Base-by-base conservation (phyloP, 2,329 filamentous ascomycete species). In the Paramyrothecium roridum region DNA sequence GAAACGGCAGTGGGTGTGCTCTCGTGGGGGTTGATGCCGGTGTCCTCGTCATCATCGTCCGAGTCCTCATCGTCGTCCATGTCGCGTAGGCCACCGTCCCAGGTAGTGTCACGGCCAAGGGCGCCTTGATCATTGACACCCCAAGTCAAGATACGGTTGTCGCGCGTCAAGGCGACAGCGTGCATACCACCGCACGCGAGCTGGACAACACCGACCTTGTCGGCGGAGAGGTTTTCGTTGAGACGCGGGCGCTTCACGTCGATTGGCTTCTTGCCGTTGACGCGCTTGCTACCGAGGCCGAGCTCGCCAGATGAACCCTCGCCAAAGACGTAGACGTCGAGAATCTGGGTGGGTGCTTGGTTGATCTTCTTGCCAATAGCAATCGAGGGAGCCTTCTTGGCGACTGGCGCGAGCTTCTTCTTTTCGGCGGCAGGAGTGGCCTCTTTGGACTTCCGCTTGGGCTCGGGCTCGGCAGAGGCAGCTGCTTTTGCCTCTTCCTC, bases 71-170 rank as follows among this genome's bases (percentile, higher is more conserved):
- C 79, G 33, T 80, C 79, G 40, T 83, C 82, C 56, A 79, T 74
- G 53, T 86, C 82, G 54, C 82, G 79, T 30, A 82, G 71, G 19
- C 84, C 85, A 50, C 87, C 87, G 2, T 87, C 83, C 80, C 86
- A 88, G 13, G 75, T 75, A 3, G 89, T 93, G 67, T 90, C 83
- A 66, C 91, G 81, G 46, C 91, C 91, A 40, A 96, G 80, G 10
- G 91, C 89, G 59, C 89, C 88, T 66, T 92, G 86, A 67, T 96
- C 91, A 68, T 95, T 95, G 63, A 95, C 90, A 53, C 91, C 91
- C 91, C 91, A 96, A 26, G 89, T 92, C 53, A 91, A 76, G 62
- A 96, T 89, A 73, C 86, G 87, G 77, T 92, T 91, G 70, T 93
- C 88, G 62, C 86, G 82, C 51, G 91, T 93, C 52, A 95, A 75